Evolutionary conservation across 1,284 basidiomycete genomes (phyloP).

Genomic region (Tilletiopsis washingtonensis): DNA sequence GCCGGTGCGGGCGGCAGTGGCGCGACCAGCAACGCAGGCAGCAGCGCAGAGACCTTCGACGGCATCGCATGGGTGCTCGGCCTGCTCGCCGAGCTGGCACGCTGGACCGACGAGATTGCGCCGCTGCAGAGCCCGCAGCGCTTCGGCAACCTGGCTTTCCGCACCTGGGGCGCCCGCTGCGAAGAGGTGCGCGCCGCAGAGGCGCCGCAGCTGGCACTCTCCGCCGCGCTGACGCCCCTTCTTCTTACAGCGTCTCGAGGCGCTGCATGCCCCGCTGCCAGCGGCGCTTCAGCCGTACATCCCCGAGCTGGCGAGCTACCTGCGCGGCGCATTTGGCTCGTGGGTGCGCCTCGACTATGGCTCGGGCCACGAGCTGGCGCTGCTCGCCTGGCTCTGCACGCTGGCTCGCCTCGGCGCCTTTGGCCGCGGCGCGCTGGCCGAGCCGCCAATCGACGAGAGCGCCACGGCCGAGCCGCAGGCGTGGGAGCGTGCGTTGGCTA

Average conservation of each 20-base stretch:
- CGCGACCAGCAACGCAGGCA: not conserved
- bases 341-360: conserved; percentile 91
- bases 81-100: conserved; percentile 63
- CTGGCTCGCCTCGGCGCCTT: conserved; percentile 31
- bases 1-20: no score
- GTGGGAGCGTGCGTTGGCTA: conserved; percentile 30
- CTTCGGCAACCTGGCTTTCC: conserved; percentile 88
- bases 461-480: not conserved
- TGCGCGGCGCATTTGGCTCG: conserved; percentile 80
- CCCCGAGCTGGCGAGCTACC: conserved; percentile 64
- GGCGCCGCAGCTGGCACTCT: not conserved
- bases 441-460: not conserved
- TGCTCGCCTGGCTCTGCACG: conserved; percentile 36
- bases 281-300: conserved; percentile 51
- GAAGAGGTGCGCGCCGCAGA: conserved; percentile 58
- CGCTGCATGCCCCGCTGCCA: conserved; percentile 50
- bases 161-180: conserved; percentile 73
- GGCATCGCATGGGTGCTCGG: conserved; percentile 52
- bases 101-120: conserved; percentile 76
- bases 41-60: not conserved
- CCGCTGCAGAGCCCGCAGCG: conserved; percentile 72
- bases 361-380: conserved; percentile 71
- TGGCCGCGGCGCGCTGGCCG: not conserved
- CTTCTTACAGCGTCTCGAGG: conserved; percentile 2
- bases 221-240: not conserved